Percentiles rank a stretch among this genome's conserved stretches.
Conservation (phyloP, 805 yeast genomes). For the Lachancea sp. region DNA sequence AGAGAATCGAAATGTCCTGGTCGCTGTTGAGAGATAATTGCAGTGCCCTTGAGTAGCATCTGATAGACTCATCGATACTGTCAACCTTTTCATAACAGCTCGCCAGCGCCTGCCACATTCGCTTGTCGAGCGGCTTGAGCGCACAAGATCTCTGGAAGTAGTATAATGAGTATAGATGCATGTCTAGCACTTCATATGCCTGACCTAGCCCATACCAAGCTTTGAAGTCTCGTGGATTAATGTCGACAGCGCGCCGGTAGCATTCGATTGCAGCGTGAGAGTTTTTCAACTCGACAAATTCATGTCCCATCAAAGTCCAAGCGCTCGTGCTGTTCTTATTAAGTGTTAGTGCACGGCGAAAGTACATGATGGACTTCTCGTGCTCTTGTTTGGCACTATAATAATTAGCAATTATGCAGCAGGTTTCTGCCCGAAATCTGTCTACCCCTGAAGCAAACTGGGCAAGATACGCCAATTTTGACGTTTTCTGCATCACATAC, state of each 20-base stretch:
- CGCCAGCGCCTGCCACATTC: slow-evolving; percentile 97
- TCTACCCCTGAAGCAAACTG: slow-evolving; percentile 79
- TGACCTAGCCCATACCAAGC: slow-evolving; percentile 99
- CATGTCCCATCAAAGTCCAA: slow-evolving; percentile 99
- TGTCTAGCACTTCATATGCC: slow-evolving; percentile 93
- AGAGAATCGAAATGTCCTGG: slow-evolving; percentile 46
- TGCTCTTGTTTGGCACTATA: slow-evolving; percentile 89
- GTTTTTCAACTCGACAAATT: slow-evolving; percentile 90
- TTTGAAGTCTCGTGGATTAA: slow-evolving; percentile 79
- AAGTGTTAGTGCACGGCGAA: slow-evolving; percentile 78
- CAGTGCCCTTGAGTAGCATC: slow-evolving; percentile 74
- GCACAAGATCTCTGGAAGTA: slow-evolving; percentile 89
- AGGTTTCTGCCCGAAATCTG: slow-evolving; percentile 86
- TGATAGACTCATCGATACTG: slow-evolving; percentile 65
- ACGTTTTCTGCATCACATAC: slow-evolving; percentile 84
- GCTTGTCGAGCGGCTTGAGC: slow-evolving; percentile 77
- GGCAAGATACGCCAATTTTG: slow-evolving; percentile 80
- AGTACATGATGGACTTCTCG: slow-evolving; percentile 89
- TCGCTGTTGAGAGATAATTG: slow-evolving; percentile 46
- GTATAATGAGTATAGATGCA: slow-evolving; percentile 87
- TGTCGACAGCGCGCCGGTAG: slow-evolving; percentile 87
- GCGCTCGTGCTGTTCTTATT: slow-evolving; percentile 80
- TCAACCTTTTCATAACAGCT: slow-evolving; percentile 78
- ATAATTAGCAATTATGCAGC: slow-evolving; percentile 90
- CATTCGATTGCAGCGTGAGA: slow-evolving; percentile 97